Percentiles rank a stretch among this genome's conserved stretches.
These are phyloP conservation scores for Adansonia grandidieri DNA, from an alignment of 441 rosid genomes.

Conservation along the genomic window DNA sequence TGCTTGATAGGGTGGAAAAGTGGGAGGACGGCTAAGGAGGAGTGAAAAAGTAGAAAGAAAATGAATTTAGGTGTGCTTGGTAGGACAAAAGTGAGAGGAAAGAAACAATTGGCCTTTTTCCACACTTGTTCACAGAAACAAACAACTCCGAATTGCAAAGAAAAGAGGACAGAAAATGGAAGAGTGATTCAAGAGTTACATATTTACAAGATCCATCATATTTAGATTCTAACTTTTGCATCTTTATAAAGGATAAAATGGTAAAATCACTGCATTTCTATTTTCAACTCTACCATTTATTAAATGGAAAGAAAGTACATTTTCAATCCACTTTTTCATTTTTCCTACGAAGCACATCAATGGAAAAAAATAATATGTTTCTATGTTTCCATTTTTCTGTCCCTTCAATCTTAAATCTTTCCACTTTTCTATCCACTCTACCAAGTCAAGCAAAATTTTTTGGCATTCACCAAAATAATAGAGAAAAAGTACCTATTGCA, in stretches of 20 bases:
- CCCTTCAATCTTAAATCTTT: neutral
- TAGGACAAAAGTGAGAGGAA: neutral
- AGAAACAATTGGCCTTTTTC: no score
- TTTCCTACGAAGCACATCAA: neutral
- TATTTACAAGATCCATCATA: neutral
- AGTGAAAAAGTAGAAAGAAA: neutral
- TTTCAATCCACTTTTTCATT: neutral
- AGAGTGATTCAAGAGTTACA: neutral
- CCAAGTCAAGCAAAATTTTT: neutral
- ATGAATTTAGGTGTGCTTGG: neutral
- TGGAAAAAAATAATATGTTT: neutral
- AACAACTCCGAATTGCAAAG: neutral
- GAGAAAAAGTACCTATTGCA: neutral
- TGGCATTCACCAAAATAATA: neutral
- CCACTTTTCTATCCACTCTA: neutral
- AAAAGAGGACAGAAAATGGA: neutral
- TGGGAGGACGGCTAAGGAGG: neutral
- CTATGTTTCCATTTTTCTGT: neutral
- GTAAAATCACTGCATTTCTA: neutral
- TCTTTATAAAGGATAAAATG: neutral
- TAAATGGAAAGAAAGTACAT: neutral
- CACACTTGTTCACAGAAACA: neutral
- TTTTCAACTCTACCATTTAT: neutral
- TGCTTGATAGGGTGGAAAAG: neutral
- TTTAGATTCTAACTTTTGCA: neutral